A percentile compares a stretch with the other conserved stretches of the same genome.
Evolutionary conservation across 2,329 filamentous ascomycete species (phyloP).

Genomic region (Penicillium italicum): DNA sequence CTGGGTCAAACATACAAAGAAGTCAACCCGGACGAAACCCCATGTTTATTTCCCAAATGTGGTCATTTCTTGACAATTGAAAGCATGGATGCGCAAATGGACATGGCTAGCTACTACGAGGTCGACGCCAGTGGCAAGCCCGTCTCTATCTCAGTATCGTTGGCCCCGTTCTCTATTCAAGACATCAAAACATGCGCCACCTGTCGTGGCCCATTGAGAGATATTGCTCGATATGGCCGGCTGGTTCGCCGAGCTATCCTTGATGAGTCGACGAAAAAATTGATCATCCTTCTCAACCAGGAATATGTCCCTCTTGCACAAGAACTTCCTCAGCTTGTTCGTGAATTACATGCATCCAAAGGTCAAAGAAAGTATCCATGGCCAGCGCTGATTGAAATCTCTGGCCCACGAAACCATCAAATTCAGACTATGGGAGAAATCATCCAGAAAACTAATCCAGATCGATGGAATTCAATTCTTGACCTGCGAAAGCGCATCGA

Average conservation of each 20-base stretch:
- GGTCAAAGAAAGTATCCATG: neutral
- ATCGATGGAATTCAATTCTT: slow-evolving; percentile 25
- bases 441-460: slow-evolving; percentile 21
- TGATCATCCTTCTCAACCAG: slow-evolving; percentile 54
- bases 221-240: slow-evolving; percentile 59
- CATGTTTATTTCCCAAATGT: slow-evolving; percentile 61
- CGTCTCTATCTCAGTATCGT: slow-evolving; percentile 22
- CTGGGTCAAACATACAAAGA: slow-evolving; percentile 54
- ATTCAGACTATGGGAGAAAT: slow-evolving; percentile 22
- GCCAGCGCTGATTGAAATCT: slow-evolving; percentile 5
- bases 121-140: slow-evolving; percentile 27
- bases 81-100: slow-evolving; percentile 61
- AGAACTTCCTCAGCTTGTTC: slow-evolving; percentile 26
- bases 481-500: slow-evolving; percentile 29
- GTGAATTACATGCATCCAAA: slow-evolving; percentile 23
- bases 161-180: slow-evolving; percentile 50
- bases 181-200: slow-evolving; percentile 54
- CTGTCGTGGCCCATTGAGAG: slow-evolving; percentile 58
- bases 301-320: slow-evolving; percentile 43
- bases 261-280: slow-evolving; percentile 62
- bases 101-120: slow-evolving; percentile 41
- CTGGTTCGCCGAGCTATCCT: slow-evolving; percentile 59
- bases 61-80: slow-evolving; percentile 60
- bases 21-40: slow-evolving; percentile 56
- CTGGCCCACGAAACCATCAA: slow-evolving; percentile 21